These are phyloP conservation scores for Blastomyces parvus DNA, from an alignment of 2,329 filamentous ascomycete species.

Conservation along the genomic window DNA sequence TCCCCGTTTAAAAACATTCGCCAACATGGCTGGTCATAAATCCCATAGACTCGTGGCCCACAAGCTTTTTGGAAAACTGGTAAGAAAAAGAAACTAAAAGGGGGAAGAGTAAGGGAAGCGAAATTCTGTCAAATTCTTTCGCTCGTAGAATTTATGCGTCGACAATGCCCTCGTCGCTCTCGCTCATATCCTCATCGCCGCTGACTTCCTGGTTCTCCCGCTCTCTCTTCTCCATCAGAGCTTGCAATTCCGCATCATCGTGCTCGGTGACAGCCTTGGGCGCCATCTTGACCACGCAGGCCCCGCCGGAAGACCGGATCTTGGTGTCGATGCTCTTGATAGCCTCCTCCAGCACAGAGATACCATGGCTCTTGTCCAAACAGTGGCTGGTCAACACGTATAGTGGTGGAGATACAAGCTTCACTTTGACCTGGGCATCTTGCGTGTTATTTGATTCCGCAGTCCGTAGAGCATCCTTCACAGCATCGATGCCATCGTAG, in stretches of 20 bases:
- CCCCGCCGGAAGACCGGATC: constrained; percentile 69
- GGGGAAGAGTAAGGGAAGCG: neutral
- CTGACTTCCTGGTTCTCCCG: constrained; percentile 96
- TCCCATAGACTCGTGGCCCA: constrained; percentile 9
- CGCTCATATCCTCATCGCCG: constrained; percentile 91
- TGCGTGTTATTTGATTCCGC: constrained; percentile 88
- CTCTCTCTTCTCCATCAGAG: constrained; percentile 98
- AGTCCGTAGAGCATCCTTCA: constrained; percentile 83
- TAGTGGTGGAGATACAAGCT: constrained; percentile 91
- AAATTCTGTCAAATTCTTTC: neutral
- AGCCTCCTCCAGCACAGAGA: constrained; percentile 73
- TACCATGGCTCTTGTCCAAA: constrained; percentile 82
- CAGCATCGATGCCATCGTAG: constrained; percentile 96
- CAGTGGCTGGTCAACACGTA: constrained; percentile 96
- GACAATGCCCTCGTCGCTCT: constrained; percentile 80
- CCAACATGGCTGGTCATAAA: constrained; percentile 2
- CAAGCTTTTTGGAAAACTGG: neutral
- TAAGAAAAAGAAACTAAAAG: neutral
- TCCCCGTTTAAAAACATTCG: neutral
- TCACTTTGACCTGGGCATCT: constrained; percentile 94
- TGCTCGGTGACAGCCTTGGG: constrained; percentile 98
- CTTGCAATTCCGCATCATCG: constrained; percentile 92
- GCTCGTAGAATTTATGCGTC: constrained; percentile 20
- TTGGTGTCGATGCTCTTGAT: constrained; percentile 76
- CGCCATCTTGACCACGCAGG: constrained; percentile 90